Percentiles rank a stretch among this genome's conserved stretches.
Conservation (phyloP, 2,329 filamentous ascomycete species). For the Epichloe amarillans region DNA sequence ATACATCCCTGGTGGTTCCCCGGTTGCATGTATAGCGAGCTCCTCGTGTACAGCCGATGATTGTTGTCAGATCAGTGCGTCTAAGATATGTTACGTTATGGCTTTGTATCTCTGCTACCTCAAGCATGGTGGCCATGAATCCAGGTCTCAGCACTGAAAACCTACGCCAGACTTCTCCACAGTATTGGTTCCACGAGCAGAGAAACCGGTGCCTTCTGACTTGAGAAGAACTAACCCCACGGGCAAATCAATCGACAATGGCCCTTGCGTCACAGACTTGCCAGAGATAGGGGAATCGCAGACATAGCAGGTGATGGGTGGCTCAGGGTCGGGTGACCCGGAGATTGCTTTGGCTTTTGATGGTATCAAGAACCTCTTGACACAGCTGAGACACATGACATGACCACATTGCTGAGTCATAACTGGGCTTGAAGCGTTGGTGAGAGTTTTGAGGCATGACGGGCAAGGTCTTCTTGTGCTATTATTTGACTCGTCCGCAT, state of each 20-base stretch:
- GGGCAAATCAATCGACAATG: slow-evolving; percentile 41
- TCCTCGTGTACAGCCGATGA: background rate
- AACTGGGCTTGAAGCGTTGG: slow-evolving; percentile 70
- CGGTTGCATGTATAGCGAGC: background rate
- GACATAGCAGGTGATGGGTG: slow-evolving; percentile 56
- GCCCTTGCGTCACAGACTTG: slow-evolving; percentile 26
- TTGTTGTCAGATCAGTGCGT: background rate
- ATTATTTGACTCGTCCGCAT: slow-evolving; percentile 36
- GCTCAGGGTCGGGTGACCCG: slow-evolving; percentile 30
- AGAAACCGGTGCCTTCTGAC: slow-evolving; percentile 86
- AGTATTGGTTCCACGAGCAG: slow-evolving; percentile 69
- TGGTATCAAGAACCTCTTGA: slow-evolving; percentile 67
- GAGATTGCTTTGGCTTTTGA: slow-evolving; percentile 23
- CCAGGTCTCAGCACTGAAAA: slow-evolving; percentile 57
- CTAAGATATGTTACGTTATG: background rate
- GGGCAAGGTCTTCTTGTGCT: slow-evolving; percentile 51
- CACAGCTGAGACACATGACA: slow-evolving; percentile 75
- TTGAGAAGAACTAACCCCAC: slow-evolving; percentile 67
- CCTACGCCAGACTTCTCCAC: slow-evolving; percentile 68
- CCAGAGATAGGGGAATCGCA: slow-evolving; percentile 67
- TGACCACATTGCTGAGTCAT: slow-evolving; percentile 83
- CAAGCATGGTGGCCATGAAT: background rate
- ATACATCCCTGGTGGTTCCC: background rate
- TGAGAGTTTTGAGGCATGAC: slow-evolving; percentile 69
- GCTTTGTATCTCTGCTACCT: background rate